A percentile compares a stretch with the other conserved stretches of the same genome.
Evolutionary conservation across 495 filamentous ascomycete genomes (phyloP).

Genomic region (Neurospora pannonica): DNA sequence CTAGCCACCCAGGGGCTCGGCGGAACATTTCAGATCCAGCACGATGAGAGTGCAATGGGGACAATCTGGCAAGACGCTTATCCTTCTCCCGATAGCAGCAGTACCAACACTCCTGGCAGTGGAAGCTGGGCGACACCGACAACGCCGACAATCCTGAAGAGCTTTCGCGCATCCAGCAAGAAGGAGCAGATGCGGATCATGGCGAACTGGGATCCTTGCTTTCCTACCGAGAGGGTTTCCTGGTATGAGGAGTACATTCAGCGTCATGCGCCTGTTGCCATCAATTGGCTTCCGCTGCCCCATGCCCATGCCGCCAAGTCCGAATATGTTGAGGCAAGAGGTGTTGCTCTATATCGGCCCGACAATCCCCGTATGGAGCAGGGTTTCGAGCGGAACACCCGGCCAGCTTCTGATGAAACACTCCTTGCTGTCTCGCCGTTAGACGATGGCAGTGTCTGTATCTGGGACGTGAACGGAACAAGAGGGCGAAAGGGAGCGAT

Average conservation of each 20-base stretch:
- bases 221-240: conserved; percentile 54
- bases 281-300: conserved; percentile 63
- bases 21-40: conserved; percentile 13
- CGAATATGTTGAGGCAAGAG: conserved; percentile 43
- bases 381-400: not conserved
- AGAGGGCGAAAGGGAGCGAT: conserved; percentile 54
- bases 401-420: conserved; percentile 12
- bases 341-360: conserved; percentile 55
- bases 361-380: conserved; percentile 36
- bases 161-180: conserved; percentile 25
- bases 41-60: conserved; percentile 23
- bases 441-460: conserved; percentile 74
- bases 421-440: conserved; percentile 66
- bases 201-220: conserved; percentile 75
- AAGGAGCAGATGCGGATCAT: conserved; percentile 45
- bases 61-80: conserved; percentile 1
- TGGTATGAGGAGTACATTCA: conserved; percentile 90
- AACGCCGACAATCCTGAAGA: conserved; percentile 10
- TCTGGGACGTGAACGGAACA: conserved; percentile 71
- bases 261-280: conserved; percentile 59
- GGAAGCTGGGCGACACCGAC: conserved; percentile 9
- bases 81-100: conserved; percentile 9
- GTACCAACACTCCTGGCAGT: conserved; percentile 5
- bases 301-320: conserved; percentile 25
- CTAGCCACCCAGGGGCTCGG: conserved; percentile 15